Conservation (phyloP, 2,329 filamentous ascomycete genomes). For the Hymenoscyphus occultus region DNA sequence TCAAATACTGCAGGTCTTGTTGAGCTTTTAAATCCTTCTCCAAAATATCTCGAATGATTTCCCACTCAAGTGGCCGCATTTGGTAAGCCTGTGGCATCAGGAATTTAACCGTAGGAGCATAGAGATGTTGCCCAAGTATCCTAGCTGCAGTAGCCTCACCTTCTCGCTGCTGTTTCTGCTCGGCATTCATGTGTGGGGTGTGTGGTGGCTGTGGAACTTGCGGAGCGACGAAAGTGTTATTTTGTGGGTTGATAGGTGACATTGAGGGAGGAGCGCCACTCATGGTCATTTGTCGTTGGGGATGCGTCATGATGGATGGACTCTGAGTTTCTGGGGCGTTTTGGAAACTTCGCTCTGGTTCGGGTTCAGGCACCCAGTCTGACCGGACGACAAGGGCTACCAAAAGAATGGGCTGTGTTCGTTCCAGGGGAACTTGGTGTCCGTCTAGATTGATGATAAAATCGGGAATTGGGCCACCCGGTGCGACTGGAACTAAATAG, state of each 20-base stretch:
- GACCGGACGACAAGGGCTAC: slow-evolving; percentile 82
- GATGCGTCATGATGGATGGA: slow-evolving; percentile 39
- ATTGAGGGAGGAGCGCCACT: slow-evolving; percentile 48
- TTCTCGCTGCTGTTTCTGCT: slow-evolving; percentile 41
- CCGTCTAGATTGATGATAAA: slow-evolving; percentile 88
- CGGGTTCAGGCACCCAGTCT: slow-evolving; percentile 37
- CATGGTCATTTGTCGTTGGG: slow-evolving; percentile 46
- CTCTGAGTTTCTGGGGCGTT: slow-evolving; percentile 26
- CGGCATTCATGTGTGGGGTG: slow-evolving; percentile 40
- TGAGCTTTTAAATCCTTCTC: slow-evolving; percentile 33
- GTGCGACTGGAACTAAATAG: slow-evolving; percentile 82
- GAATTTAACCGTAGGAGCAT: slow-evolving; percentile 64
- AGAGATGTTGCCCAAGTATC: slow-evolving; percentile 60
- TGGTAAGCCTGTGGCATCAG: slow-evolving; percentile 65
- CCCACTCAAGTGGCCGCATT: slow-evolving; percentile 70
- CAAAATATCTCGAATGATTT: slow-evolving; percentile 58
- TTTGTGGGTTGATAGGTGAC: slow-evolving; percentile 50
- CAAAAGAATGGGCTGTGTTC: slow-evolving; percentile 73
- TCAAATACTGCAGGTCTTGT: slow-evolving; percentile 49
- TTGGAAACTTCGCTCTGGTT: slow-evolving; percentile 24
- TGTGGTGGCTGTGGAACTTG: slow-evolving; percentile 35
- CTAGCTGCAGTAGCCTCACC: slow-evolving; percentile 59
- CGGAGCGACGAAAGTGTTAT: slow-evolving; percentile 24
- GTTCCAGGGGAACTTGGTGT: slow-evolving; percentile 69
- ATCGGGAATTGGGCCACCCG: slow-evolving; percentile 68